A percentile compares a stretch with the other conserved stretches of the same genome.
phyloP scores from a whole-genome alignment of 441 rosid genomes.

The Syzygium syzygioides region DNA sequence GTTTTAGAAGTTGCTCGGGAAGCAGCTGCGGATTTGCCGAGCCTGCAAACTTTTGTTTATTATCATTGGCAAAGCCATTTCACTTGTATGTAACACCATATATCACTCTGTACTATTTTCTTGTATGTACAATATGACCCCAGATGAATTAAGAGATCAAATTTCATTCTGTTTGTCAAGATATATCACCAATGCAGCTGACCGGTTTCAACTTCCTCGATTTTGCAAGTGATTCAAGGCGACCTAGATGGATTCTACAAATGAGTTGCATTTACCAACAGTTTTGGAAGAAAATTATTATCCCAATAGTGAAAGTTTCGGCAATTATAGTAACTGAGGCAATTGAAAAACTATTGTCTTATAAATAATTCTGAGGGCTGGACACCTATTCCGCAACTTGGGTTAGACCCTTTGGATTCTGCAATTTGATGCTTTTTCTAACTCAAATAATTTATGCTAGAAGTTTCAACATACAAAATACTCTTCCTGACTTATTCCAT shows the following conservation, averaged over 20 bases:
- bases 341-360: not conserved
- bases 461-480: not conserved
- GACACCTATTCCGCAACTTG: not conserved
- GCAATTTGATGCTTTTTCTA: not conserved
- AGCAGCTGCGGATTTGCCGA: slow-evolving; percentile 16
- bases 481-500: not conserved
- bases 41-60: slow-evolving; percentile 9
- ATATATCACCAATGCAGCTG: not conserved
- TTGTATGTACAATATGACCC: slow-evolving; percentile 25
- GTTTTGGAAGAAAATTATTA: not conserved
- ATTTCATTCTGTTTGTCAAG: not conserved
- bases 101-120: slow-evolving; percentile 19
- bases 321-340: not conserved
- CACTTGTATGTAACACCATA: slow-evolving; percentile 14
- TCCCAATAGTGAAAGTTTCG: not conserved
- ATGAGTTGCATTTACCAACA: not conserved
- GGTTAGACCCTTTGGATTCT: not conserved
- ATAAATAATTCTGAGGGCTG: not conserved
- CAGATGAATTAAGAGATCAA: slow-evolving; percentile 12
- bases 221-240: not conserved
- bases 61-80: slow-evolving; percentile 9
- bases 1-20: slow-evolving; percentile 17
- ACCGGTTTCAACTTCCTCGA: not conserved
- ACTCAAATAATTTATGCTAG: not conserved
- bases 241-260: not conserved